Conservation (phyloP, 2,329 filamentous ascomycete genomes). For the Escovopsis sp. region DNA sequence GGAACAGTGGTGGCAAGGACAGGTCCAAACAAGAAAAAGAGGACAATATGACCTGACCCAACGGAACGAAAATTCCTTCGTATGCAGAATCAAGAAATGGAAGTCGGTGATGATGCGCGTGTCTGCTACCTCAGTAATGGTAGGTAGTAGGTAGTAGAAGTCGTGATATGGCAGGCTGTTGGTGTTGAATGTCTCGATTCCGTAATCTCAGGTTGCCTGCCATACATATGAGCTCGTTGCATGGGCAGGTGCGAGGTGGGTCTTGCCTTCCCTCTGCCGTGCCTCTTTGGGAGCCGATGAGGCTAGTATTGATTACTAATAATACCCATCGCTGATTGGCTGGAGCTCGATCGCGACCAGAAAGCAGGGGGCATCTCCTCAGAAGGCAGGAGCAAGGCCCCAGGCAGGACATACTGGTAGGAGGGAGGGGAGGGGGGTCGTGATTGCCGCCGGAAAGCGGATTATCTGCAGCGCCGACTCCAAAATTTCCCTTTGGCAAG, state of each 20-base stretch:
- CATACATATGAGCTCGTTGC: slow-evolving; percentile 19
- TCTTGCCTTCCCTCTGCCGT: slow-evolving; percentile 1
- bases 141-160: too few relatives aligned
- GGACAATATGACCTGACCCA: too few relatives aligned
- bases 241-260: slow-evolving; percentile 10
- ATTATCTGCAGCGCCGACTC: slow-evolving; percentile 24
- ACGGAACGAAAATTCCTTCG: too few relatives aligned
- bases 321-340: too few relatives aligned
- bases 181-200: slow-evolving; percentile 21
- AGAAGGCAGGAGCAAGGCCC: background rate
- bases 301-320: slow-evolving; percentile 11
- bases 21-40: too few relatives aligned
- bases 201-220: slow-evolving; percentile 27
- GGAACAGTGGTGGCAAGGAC: too few relatives aligned
- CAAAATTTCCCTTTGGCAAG: slow-evolving; percentile 22
- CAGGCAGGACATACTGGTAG: too few relatives aligned
- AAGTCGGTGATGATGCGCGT: background rate
- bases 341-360: too few relatives aligned
- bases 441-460: slow-evolving; percentile 19
- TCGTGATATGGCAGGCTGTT: slow-evolving; percentile 8
- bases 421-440: slow-evolving; percentile 5
- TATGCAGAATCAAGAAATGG: background rate
- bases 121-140: slow-evolving; percentile 7
- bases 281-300: slow-evolving; percentile 7
- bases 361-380: too few relatives aligned